Percentiles rank a stretch among this genome's conserved stretches.
These are phyloP conservation scores for Shiraia sp. DNA, from an alignment of 2,329 filamentous ascomycete genomes.

Conservation along the genomic window DNA sequence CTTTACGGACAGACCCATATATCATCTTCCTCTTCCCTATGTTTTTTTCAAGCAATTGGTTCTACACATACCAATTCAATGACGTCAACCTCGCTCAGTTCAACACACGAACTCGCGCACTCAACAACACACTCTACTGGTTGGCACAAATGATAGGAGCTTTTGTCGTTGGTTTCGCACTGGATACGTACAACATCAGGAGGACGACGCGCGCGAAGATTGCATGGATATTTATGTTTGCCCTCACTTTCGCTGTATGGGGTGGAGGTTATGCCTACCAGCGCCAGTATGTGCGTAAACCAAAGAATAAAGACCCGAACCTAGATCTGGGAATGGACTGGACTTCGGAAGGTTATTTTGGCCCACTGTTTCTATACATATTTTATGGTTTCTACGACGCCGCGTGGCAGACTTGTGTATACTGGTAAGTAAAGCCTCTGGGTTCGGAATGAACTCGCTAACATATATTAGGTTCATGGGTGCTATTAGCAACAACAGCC, in stretches of 20 bases:
- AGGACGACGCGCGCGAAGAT: constrained; percentile 68
- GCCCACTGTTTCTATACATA: constrained; percentile 83
- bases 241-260: constrained; percentile 75
- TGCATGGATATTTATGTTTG: constrained; percentile 63
- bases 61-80: constrained; percentile 78
- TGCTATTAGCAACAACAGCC: constrained; percentile 83
- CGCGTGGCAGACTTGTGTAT: constrained; percentile 82
- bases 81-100: constrained; percentile 69
- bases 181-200: constrained; percentile 61
- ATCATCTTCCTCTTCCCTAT: constrained; percentile 75
- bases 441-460: background rate
- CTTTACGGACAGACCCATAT: constrained; percentile 68
- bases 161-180: constrained; percentile 66
- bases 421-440: constrained; percentile 64
- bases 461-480: constrained; percentile 73
- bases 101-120: constrained; percentile 69
- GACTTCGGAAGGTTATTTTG: constrained; percentile 67
- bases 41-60: constrained; percentile 77
- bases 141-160: constrained; percentile 75
- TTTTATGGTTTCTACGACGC: constrained; percentile 88
- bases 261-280: constrained; percentile 79
- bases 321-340: constrained; percentile 58
- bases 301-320: constrained; percentile 10
- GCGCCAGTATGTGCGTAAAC: constrained; percentile 54
- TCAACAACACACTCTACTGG: constrained; percentile 78